Evolutionary conservation across 192 early-diverging fungal genomes (phyloP).

Genomic region (Phycomyces nitens): DNA sequence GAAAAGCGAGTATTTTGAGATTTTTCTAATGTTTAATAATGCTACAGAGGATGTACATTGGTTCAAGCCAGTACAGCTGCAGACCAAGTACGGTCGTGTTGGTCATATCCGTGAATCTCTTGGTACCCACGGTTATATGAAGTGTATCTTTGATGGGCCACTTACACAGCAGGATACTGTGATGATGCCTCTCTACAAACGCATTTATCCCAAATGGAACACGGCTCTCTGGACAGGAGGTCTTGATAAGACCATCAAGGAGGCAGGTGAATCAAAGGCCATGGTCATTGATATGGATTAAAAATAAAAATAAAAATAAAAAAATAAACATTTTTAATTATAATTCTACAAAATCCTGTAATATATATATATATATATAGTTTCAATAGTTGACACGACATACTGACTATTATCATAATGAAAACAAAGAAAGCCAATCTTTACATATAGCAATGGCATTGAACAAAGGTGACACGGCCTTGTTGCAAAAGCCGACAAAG

Average conservation of each 20-base stretch:
- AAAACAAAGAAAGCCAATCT: too few relatives aligned
- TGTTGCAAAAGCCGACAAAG: too few relatives aligned
- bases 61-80: conserved; percentile 94
- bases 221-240: conserved; percentile 53
- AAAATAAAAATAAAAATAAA: not conserved
- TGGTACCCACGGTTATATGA: conserved; percentile 98
- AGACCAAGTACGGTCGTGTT: conserved; percentile 84
- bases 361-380: too few relatives aligned
- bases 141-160: conserved; percentile 85
- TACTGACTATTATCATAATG: too few relatives aligned
- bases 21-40: too few relatives aligned
- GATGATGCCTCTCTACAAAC: conserved; percentile 95
- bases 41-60: conserved; percentile 78
- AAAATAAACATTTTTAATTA: too few relatives aligned
- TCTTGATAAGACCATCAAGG: conserved; percentile 10
- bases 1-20: too few relatives aligned
- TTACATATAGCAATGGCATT: too few relatives aligned
- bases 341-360: too few relatives aligned
- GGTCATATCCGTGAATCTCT: conserved; percentile 93
- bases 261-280: conserved; percentile 4
- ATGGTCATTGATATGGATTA: conserved; percentile 19
- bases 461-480: too few relatives aligned
- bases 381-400: too few relatives aligned
- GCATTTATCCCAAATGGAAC: conserved; percentile 95
- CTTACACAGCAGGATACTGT: conserved; percentile 92